Conservation (phyloP, 2,329 filamentous ascomycete species). For the Acarospora socialis region DNA sequence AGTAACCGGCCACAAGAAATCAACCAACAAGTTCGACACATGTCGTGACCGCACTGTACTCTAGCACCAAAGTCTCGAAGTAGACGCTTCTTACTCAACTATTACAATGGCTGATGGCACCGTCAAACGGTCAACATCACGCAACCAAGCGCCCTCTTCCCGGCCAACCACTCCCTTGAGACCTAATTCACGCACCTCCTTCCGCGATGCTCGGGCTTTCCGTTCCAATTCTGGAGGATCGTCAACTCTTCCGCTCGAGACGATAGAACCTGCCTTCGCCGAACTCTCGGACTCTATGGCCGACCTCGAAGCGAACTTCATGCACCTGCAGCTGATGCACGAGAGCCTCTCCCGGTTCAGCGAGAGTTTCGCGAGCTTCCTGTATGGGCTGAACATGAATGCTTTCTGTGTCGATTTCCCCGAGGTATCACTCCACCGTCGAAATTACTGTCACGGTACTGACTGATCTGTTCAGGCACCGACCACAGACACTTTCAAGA, state of each 20-base stretch:
- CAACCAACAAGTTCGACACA: constrained; percentile 2
- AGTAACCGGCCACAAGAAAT: no score
- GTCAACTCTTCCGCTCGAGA: constrained; percentile 56
- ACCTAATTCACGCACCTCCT: constrained; percentile 74
- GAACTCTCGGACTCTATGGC: constrained; percentile 90
- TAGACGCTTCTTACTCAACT: constrained; percentile 5
- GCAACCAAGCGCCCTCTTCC: constrained; percentile 47
- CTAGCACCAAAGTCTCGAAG: no score
- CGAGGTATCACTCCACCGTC: constrained; percentile 44
- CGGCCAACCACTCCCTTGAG: constrained; percentile 86
- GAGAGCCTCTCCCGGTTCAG: constrained; percentile 86
- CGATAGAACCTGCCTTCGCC: constrained; percentile 78
- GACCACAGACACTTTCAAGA: constrained; percentile 65
- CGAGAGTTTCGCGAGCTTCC: constrained; percentile 88
- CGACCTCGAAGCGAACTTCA: constrained; percentile 91
- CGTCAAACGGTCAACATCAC: constrained; percentile 39
- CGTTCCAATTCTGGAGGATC: constrained; percentile 38
- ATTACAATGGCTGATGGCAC: constrained; percentile 19
- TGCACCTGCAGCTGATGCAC: constrained; percentile 94
- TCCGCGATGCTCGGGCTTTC: constrained; percentile 59
- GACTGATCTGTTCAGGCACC: constrained; percentile 45
- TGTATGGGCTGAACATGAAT: constrained; percentile 98
- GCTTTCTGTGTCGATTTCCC: constrained; percentile 97
- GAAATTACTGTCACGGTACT: constrained; percentile 2
- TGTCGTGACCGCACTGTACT: constrained; percentile 8